A percentile compares a stretch with the other conserved stretches of the same genome.
phyloP scores from a whole-genome alignment of 805 yeast genomes.

The Priceomyces melissophilus region DNA sequence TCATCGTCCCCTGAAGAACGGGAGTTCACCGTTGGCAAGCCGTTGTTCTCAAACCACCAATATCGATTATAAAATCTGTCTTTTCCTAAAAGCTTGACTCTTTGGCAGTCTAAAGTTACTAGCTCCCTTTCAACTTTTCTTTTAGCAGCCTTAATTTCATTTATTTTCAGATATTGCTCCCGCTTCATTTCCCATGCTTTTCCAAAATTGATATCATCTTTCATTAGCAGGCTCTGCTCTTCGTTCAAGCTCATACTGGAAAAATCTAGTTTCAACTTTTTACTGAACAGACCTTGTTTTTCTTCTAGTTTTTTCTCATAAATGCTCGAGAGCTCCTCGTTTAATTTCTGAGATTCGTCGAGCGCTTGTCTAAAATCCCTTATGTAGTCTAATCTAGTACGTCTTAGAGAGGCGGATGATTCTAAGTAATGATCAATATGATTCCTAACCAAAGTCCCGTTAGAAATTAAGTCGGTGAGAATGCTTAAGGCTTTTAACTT shows the following conservation, averaged over 20 bases:
- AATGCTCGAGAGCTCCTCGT: slow-evolving; percentile 14
- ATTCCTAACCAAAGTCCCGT: slow-evolving; percentile 55
- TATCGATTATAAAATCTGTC: slow-evolving; percentile 84
- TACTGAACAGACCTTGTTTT: neutral
- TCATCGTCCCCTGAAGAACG: slow-evolving; percentile 39
- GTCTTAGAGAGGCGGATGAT: slow-evolving; percentile 55
- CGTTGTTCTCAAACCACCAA: slow-evolving; percentile 94
- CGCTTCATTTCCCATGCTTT: slow-evolving; percentile 44
- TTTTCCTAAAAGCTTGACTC: slow-evolving; percentile 72
- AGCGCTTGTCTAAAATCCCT: slow-evolving; percentile 53
- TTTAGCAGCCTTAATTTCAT: slow-evolving; percentile 47
- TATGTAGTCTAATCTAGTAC: slow-evolving; percentile 62
- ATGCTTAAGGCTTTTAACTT: slow-evolving; percentile 59
- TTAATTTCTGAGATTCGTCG: slow-evolving; percentile 47
- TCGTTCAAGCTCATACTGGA: slow-evolving; percentile 39
- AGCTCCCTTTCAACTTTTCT: slow-evolving; percentile 57
- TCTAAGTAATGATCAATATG: slow-evolving; percentile 70
- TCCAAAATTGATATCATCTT: slow-evolving; percentile 40
- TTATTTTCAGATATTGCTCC: slow-evolving; percentile 36
- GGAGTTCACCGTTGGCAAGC: slow-evolving; percentile 56
- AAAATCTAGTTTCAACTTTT: slow-evolving; percentile 20
- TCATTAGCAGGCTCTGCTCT: slow-evolving; percentile 36
- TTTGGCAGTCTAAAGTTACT: slow-evolving; percentile 69
- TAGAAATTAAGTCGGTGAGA: slow-evolving; percentile 58
- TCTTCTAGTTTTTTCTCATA: slow-evolving; percentile 6